Evolutionary conservation across 805 yeast species (phyloP).

Genomic region (Yamadazyma ubonensis): DNA sequence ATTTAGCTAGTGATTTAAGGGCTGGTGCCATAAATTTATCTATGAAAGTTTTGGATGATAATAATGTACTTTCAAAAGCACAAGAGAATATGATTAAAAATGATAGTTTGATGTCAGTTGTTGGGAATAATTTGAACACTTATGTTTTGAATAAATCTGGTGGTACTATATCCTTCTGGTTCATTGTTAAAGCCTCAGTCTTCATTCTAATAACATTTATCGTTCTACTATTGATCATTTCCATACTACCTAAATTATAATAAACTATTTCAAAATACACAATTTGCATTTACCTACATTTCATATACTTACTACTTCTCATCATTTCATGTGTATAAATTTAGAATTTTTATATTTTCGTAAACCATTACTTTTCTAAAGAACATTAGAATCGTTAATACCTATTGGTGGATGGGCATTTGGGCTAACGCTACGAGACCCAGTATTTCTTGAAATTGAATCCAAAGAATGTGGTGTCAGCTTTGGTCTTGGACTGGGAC

Average conservation of each 20-base stretch:
- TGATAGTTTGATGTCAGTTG: slow-evolving; percentile 27
- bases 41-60: slow-evolving; percentile 33
- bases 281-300: slow-evolving; percentile 1
- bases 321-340: neutral
- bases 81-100: slow-evolving; percentile 34
- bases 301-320: neutral
- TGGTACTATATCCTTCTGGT: slow-evolving; percentile 39
- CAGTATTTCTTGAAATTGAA: slow-evolving; percentile 4
- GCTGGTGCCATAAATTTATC: slow-evolving; percentile 46
- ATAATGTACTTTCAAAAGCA: slow-evolving; percentile 31
- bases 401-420: slow-evolving; percentile 1
- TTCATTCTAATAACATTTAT: slow-evolving; percentile 28
- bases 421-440: slow-evolving; percentile 7
- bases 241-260: slow-evolving; percentile 37
- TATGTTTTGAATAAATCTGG: slow-evolving; percentile 41
- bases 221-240: slow-evolving; percentile 32
- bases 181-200: slow-evolving; percentile 31
- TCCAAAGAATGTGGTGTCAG: slow-evolving; percentile 6
- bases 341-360: slow-evolving; percentile 5
- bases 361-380: slow-evolving; percentile 11
- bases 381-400: slow-evolving; percentile 6
- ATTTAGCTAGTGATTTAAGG: slow-evolving; percentile 48
- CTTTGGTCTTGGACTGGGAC: slow-evolving; percentile 5
- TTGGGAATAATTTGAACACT: slow-evolving; percentile 37
- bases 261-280: neutral